These are phyloP conservation scores for Amanita pseudoporphyria DNA, from an alignment of 768 basidiomycete species.

Conservation along the genomic window DNA sequence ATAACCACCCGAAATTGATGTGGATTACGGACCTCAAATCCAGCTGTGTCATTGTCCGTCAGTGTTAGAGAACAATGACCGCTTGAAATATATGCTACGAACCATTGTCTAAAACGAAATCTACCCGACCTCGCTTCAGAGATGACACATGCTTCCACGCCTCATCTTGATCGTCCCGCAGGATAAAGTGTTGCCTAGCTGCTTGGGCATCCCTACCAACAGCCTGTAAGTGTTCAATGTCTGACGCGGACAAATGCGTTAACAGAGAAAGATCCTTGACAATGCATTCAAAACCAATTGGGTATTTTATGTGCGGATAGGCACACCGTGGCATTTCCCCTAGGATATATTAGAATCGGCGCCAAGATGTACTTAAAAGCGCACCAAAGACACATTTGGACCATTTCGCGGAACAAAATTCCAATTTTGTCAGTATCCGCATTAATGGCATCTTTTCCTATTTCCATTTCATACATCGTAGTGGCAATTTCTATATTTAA, in stretches of 20 bases:
- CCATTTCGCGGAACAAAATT: constrained; percentile 73
- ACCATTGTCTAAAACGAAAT: constrained; percentile 93
- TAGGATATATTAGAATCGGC: constrained; percentile 17
- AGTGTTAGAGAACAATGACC: not conserved
- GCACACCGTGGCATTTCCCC: constrained; percentile 92
- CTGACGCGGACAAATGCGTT: constrained; percentile 73
- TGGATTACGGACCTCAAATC: constrained; percentile 62
- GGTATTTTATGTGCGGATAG: not conserved
- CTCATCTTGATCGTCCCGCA: constrained; percentile 70
- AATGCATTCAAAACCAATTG: not conserved
- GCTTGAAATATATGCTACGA: constrained; percentile 9
- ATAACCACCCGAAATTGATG: not conserved
- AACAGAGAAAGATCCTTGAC: constrained; percentile 86
- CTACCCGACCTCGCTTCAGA: constrained; percentile 49
- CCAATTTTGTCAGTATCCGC: constrained; percentile 44
- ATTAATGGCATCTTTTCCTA: constrained; percentile 32
- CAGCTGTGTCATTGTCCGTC: constrained; percentile 39
- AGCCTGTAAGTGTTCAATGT: constrained; percentile 75
- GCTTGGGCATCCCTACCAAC: constrained; percentile 76
- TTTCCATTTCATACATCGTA: constrained; percentile 58
- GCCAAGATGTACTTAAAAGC: constrained; percentile 3
- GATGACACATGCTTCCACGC: constrained; percentile 67
- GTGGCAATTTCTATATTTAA: constrained; percentile 52
- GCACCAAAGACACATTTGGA: constrained; percentile 84
- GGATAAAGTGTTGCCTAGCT: constrained; percentile 68